phyloP scores from a whole-genome alignment of 257 asterid genomes.

The Nicotiana sylvestris region DNA sequence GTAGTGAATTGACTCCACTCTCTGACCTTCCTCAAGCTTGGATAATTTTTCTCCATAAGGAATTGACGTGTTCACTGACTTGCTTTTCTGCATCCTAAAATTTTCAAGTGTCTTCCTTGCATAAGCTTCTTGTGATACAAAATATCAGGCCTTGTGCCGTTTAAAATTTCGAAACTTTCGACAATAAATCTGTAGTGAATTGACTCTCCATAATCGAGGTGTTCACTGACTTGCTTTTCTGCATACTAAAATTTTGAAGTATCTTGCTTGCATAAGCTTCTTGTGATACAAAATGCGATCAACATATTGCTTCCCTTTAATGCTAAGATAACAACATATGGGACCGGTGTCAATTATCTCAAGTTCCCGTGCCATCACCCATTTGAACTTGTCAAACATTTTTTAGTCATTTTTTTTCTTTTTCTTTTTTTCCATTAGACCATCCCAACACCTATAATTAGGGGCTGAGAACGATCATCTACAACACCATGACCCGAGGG shows the following conservation, averaged over 20 bases:
- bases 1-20: background rate
- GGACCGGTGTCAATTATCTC: background rate
- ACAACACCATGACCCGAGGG: no score
- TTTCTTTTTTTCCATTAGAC: no score
- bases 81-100: background rate
- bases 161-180: background rate
- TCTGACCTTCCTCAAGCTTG: background rate
- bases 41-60: background rate
- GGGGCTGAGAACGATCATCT: no score
- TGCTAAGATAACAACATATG: background rate
- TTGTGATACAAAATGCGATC: background rate
- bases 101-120: background rate
- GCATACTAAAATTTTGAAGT: background rate
- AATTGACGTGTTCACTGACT: background rate
- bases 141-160: background rate
- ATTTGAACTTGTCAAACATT: background rate
- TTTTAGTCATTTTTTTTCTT: no score
- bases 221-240: background rate
- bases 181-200: background rate
- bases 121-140: background rate
- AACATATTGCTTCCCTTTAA: background rate
- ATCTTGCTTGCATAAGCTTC: background rate
- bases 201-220: background rate
- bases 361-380: background rate
- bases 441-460: no score